Percentiles rank a stretch among this genome's conserved stretches.
Conservation (phyloP, 768 basidiomycete genomes). For the Coprinopsis strossmayeri region DNA sequence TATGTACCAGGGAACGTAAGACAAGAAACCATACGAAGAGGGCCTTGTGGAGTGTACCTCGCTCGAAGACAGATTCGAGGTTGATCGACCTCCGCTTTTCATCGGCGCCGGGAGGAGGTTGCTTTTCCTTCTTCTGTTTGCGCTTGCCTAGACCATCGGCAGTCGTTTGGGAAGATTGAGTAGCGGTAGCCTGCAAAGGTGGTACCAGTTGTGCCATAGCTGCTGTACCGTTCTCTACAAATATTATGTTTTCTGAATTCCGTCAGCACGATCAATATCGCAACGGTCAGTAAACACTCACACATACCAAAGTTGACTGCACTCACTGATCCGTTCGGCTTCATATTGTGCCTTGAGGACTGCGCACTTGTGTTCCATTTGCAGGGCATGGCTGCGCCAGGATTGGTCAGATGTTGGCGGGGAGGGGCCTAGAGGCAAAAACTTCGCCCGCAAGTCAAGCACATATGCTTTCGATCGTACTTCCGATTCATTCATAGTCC, state of each 20-base stretch:
- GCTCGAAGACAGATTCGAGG: not conserved
- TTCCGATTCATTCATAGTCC: too few relatives aligned
- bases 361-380: constrained; percentile 32
- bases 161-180: not conserved
- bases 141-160: not conserved
- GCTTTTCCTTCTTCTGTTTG: constrained; percentile 1
- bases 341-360: constrained; percentile 34
- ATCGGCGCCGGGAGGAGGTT: not conserved
- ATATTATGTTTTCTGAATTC: not conserved
- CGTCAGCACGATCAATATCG: not conserved
- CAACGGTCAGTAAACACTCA: not conserved
- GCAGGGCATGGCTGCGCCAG: constrained; percentile 37
- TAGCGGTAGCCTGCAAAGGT: not conserved
- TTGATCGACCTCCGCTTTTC: not conserved
- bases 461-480: constrained; percentile 34
- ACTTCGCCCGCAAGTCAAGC: constrained; percentile 31
- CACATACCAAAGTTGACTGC: too few relatives aligned
- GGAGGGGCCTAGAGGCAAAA: constrained; percentile 20
- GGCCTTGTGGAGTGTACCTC: not conserved
- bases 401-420: constrained; percentile 17
- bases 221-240: not conserved
- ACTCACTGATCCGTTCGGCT: constrained; percentile 34
- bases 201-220: not conserved
- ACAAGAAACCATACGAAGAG: too few relatives aligned
- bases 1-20: not conserved